phyloP scores from a whole-genome alignment of 305 asterid genomes.

The Ruellia speciosa region DNA sequence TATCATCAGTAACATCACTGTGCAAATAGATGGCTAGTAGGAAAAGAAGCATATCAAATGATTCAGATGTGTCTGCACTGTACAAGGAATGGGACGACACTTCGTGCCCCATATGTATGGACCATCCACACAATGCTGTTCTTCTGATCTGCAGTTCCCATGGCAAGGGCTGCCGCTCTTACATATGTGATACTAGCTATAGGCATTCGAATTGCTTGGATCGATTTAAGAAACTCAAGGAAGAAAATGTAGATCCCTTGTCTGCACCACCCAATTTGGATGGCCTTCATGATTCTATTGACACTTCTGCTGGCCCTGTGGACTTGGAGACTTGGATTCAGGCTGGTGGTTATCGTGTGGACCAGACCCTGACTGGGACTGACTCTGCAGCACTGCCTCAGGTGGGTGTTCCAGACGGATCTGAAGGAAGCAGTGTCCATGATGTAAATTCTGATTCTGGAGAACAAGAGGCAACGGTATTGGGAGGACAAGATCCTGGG shows the following conservation, averaged over 20 bases:
- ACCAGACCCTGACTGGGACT: constrained; percentile 17
- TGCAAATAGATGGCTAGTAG: constrained; percentile 86
- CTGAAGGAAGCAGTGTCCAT: constrained; percentile 19
- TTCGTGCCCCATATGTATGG: constrained; percentile 91
- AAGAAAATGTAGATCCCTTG: constrained; percentile 36
- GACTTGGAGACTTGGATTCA: constrained; percentile 23
- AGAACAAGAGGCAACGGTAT: constrained; percentile 22
- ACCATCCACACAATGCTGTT: constrained; percentile 97
- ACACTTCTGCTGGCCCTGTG: constrained; percentile 26
- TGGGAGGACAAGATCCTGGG: constrained; percentile 30
- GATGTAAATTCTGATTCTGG: constrained; percentile 20
- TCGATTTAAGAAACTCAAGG: constrained; percentile 64
- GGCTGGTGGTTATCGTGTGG: constrained; percentile 19
- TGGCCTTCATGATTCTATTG: constrained; percentile 27
- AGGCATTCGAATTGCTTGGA: constrained; percentile 92
- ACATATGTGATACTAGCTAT: constrained; percentile 91
- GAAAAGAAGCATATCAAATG: constrained; percentile 68
- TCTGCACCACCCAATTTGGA: constrained; percentile 30
- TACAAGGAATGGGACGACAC: constrained; percentile 92
- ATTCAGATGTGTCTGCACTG: constrained; percentile 53
- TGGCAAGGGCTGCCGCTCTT: constrained; percentile 77
- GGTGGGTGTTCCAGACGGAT: constrained; percentile 25
- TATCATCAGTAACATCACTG: constrained; percentile 57
- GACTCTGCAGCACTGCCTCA: constrained; percentile 9
- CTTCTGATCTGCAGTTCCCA: constrained; percentile 85